These are phyloP conservation scores for Dictyostelium firmibasis DNA, from an alignment of 78 protist species.

Conservation along the genomic window DNA sequence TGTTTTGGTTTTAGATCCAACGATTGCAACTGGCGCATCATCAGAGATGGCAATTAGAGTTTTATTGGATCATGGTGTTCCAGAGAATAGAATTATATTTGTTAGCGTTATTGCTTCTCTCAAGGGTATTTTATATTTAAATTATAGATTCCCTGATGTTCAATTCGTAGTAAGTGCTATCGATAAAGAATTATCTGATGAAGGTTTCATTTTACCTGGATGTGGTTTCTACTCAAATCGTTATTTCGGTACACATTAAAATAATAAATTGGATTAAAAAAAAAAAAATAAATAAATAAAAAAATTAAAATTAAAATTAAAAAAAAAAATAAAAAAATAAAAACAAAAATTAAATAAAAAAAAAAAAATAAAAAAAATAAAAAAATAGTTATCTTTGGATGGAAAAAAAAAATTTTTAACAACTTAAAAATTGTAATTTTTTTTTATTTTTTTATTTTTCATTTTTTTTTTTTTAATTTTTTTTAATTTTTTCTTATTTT, in stretches of 20 bases:
- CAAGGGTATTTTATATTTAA: conserved; percentile 34
- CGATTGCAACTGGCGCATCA: conserved; percentile 79
- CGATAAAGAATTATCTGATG: conserved; percentile 51
- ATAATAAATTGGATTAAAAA: too few relatives aligned
- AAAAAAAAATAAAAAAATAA: too few relatives aligned
- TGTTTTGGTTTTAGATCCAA: conserved; percentile 85
- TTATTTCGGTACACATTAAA: conserved; percentile 68
- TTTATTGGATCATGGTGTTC: conserved; percentile 82
- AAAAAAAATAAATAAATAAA: not conserved
- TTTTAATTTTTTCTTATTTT: too few relatives aligned
- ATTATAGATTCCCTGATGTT: conserved; percentile 78
- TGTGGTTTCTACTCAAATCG: conserved; percentile 65
- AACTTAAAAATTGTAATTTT: too few relatives aligned
- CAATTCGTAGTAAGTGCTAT: conserved; percentile 56
- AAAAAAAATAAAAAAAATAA: not conserved
- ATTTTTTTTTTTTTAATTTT: not conserved
- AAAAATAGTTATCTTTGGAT: too few relatives aligned
- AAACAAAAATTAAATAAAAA: too few relatives aligned
- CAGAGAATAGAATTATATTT: conserved; percentile 72
- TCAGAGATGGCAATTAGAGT: conserved; percentile 78
- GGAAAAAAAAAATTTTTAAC: too few relatives aligned
- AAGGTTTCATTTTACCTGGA: conserved; percentile 79
- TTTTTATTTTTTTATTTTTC: not conserved
- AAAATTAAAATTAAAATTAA: too few relatives aligned
- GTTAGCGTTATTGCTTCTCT: conserved; percentile 59